These are phyloP conservation scores for Alternaria incomplexa DNA, from an alignment of 2,329 filamentous ascomycete genomes.

Conservation along the genomic window DNA sequence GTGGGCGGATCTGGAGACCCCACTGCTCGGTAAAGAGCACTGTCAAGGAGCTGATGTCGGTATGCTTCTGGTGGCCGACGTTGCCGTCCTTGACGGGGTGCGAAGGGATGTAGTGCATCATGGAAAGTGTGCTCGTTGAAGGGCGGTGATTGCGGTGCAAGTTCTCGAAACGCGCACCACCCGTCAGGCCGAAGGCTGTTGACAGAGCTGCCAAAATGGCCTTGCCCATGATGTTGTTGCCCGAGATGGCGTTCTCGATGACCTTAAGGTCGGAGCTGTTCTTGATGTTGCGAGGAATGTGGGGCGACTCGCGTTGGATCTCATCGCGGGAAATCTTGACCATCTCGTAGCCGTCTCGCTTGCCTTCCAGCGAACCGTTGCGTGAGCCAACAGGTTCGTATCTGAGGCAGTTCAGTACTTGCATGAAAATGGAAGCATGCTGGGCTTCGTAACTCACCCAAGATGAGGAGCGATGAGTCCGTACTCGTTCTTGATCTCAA, in stretches of 20 bases:
- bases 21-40: conserved; percentile 60
- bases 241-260: conserved; percentile 37
- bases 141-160: conserved; percentile 40
- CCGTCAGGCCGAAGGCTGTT: conserved; percentile 32
- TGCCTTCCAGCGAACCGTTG: conserved; percentile 37
- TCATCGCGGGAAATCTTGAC: conserved; percentile 42
- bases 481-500: conserved; percentile 64
- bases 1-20: conserved; percentile 64
- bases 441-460: conserved; percentile 49
- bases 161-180: conserved; percentile 37
- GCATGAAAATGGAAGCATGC: background rate
- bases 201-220: conserved; percentile 57
- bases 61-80: conserved; percentile 42
- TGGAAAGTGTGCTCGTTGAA: conserved; percentile 40
- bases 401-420: background rate
- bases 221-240: conserved; percentile 39
- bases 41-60: conserved; percentile 40
- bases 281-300: conserved; percentile 35
- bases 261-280: conserved; percentile 33
- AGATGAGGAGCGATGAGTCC: conserved; percentile 62
- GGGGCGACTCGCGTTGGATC: conserved; percentile 35
- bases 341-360: conserved; percentile 44
- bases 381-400: conserved; percentile 38
- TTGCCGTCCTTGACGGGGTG: conserved; percentile 27
- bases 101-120: conserved; percentile 44